A percentile compares a stretch with the other conserved stretches of the same genome.
These are phyloP conservation scores for Pinus tabuliformis DNA, from an alignment of 75 land plant species.

Conservation along the genomic window DNA sequence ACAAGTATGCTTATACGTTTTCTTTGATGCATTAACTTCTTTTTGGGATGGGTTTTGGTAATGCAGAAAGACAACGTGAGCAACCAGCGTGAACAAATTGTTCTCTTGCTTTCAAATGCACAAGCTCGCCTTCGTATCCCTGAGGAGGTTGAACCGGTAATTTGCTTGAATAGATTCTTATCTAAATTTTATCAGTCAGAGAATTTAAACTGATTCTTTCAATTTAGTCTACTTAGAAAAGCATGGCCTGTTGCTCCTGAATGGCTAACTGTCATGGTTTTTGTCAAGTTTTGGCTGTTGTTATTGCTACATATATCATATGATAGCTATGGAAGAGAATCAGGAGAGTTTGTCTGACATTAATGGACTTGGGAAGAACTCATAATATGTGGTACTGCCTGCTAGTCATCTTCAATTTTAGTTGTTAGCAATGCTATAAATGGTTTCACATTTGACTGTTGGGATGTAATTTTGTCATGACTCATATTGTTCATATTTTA, in stretches of 20 bases:
- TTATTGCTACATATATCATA: not conserved
- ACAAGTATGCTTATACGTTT: too few species aligned
- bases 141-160: conserved; percentile 61
- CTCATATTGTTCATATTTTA: too few species aligned
- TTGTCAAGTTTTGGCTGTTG: not conserved
- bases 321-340: too few species aligned
- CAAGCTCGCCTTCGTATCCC: conserved; percentile 67
- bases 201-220: too few species aligned
- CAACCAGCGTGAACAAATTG: conserved; percentile 90
- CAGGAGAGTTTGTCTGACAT: too few species aligned
- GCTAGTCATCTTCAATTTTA: too few species aligned
- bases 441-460: too few species aligned
- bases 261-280: not conserved
- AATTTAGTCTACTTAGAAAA: not conserved
- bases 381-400: too few species aligned
- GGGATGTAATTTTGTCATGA: too few species aligned
- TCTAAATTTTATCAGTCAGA: not conserved
- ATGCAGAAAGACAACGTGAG: conserved; percentile 88
- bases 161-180: not conserved
- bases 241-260: not conserved
- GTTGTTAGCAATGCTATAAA: too few species aligned
- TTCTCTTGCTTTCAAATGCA: conserved; percentile 84
- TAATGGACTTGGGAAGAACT: too few species aligned
- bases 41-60: not conserved
- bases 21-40: not conserved